Base-by-base conservation (phyloP, 306 rosid genomes). In the Pueraria montana region DNA sequence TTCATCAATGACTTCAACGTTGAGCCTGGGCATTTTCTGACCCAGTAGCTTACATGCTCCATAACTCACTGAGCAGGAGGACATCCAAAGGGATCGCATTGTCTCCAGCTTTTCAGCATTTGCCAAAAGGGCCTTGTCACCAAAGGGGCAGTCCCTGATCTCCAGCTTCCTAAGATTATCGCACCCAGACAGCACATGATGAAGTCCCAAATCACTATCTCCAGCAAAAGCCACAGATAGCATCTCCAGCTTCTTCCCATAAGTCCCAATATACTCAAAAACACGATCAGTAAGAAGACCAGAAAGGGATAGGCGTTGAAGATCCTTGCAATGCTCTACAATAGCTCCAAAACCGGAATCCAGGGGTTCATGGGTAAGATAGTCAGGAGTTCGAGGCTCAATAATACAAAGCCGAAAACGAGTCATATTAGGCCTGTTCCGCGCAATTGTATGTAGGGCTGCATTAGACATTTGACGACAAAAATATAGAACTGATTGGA, bases 71-170 rank as follows among this genome's bases (percentile, higher is more conserved):
- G 70, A 77, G 90, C 99, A 95, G 86, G 97, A 87, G 88, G 98
- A 95, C 98, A 95, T 95, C 98, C 98, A 95, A 95, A 95, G 98
- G 98, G 99, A 93, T 92, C 99, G 99, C 99, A 95, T 95, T 95
- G 99, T 93, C 97, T 95, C 97, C 91, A 95, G 97, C 93, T 95
- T 95, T 80, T 94, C 98, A 87, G 98, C 99, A 88, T 95, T 95
- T 55, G 96, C 98, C 91, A 95, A 87, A 81, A 95, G 99, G 69
- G 99, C 96, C 84, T 95, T 92, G 72, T 95, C 99, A 61, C 98
- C 98, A 83, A 95, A 95, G 67, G 99, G 99, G 85, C 98, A 95
- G 84, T 95, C 99, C 88, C 97, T 92, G 45, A 95, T 94, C 92
- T 95, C 99, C 84, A 95, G 89, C 87, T 95, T 95, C 87, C 91